Percentiles rank a stretch among this genome's conserved stretches.
phyloP scores from a whole-genome alignment of 148 eudicot genomes.

The Chenopodium berlandieri region DNA sequence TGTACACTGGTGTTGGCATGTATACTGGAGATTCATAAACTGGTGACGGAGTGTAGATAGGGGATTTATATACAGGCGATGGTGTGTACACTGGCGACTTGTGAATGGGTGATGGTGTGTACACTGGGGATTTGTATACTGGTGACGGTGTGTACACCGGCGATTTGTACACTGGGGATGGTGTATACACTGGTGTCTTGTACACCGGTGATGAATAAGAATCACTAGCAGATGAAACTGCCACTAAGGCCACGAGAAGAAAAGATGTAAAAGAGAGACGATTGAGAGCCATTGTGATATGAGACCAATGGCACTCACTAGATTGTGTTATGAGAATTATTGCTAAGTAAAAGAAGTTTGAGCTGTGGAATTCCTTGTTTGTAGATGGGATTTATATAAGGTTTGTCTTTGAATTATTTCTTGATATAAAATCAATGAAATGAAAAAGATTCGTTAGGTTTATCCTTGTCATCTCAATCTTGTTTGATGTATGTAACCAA shows the following conservation, averaged over 20 bases:
- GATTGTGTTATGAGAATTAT: background rate
- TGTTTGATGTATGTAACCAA: background rate
- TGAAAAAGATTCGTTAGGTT: background rate
- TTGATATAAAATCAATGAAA: background rate
- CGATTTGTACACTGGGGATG: background rate
- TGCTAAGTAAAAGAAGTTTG: background rate
- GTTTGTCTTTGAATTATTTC: background rate
- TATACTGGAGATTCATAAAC: too few species aligned
- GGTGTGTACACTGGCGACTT: too few species aligned
- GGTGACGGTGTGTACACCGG: conserved; percentile 1
- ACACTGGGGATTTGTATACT: too few species aligned
- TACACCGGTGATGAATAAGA: background rate
- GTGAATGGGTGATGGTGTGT: too few species aligned
- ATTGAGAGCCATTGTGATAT: background rate
- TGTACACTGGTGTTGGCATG: too few species aligned
- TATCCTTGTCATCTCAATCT: background rate
- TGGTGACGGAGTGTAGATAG: too few species aligned
- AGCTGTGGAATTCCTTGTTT: background rate
- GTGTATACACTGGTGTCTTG: background rate
- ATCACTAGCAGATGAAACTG: conserved; percentile 1
- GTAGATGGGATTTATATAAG: background rate
- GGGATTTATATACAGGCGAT: too few species aligned
- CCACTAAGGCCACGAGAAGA: background rate
- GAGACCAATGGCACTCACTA: background rate
- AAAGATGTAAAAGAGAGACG: background rate